These are phyloP conservation scores for Trichosanthes cucumerina DNA, from an alignment of 306 rosid species.

Conservation along the genomic window DNA sequence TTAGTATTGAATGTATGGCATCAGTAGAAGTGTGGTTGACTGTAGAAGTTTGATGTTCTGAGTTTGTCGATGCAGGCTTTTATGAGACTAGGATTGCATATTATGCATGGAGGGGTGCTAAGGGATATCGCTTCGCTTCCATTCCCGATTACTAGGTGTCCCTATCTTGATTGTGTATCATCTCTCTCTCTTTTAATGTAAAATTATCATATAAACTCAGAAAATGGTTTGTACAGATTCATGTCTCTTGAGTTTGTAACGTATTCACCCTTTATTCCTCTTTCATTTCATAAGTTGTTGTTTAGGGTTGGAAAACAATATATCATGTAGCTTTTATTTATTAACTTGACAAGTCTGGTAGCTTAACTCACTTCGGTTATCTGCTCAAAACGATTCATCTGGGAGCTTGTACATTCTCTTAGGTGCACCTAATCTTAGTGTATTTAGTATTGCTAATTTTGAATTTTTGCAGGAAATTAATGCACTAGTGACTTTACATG, in stretches of 20 bases:
- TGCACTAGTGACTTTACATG: too few species aligned
- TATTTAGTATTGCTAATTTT: too few species aligned
- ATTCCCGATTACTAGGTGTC: slow-evolving; percentile 70
- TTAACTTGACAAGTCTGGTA: background rate
- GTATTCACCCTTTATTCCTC: background rate
- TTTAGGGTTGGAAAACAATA: background rate
- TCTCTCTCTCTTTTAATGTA: background rate
- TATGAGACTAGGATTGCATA: slow-evolving; percentile 89
- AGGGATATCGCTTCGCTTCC: slow-evolving; percentile 74
- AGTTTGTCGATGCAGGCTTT: slow-evolving; percentile 52
- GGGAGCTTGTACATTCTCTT: too few species aligned
- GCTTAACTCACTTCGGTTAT: too few species aligned
- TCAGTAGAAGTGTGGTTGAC: background rate
- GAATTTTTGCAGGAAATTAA: too few species aligned
- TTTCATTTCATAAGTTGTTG: background rate
- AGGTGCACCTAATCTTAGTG: too few species aligned
- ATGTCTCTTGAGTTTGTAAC: background rate
- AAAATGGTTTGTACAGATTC: slow-evolving; percentile 2
- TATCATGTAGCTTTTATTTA: background rate
- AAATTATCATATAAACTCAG: background rate
- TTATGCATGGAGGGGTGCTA: slow-evolving; percentile 88
- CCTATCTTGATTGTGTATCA: background rate
- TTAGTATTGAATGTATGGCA: background rate
- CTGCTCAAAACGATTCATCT: too few species aligned
- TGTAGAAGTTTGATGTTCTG: background rate